Base-by-base conservation (phyloP, 352 stramenopile genomes). In the Nothophytophthora sp. region DNA sequence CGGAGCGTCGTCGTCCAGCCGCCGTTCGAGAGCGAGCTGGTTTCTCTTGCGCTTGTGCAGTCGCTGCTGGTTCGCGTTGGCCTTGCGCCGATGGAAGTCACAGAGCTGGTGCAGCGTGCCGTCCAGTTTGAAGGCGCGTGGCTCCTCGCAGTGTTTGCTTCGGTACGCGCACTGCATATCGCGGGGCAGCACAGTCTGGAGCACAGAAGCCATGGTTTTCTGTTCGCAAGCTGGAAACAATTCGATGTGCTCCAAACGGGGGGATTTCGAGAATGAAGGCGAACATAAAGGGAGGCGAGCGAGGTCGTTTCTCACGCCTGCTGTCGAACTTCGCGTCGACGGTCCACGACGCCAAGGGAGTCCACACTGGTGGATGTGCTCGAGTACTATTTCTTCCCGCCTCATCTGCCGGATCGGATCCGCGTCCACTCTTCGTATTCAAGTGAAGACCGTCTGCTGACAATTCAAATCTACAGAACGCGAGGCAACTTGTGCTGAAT, bases 21-120 rank as follows among this genome's bases (percentile, higher is more conserved):
- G n/a, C n/a, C n/a, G n/a, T n/a, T n/a, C n/a, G n/a, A n/a, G n/a
- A n/a, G n/a, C n/a, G n/a, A n/a, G n/a, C n/a, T n/a, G n/a, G n/a
- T n/a, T n/a, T n/a, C n/a, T 71, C 62, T 72, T 72, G 57, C 63
- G 63, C 40, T 60, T 63, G 58, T 72, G 63, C 34, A 72, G 44
- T 19, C 63, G 63, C 41, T 72, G 65, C 38, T 84, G 74, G 56
- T 75, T 85, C 34, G 63, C 50, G 30, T 85, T 85, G 44, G 74
- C 74, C 34, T 74, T 76, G 33, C 50, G 60, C 0, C 74, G 65
- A 38, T 85, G 74, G 57, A 75, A 70, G 53, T 81, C 70, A 54
- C 71, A 86, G 6, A 86, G 47, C 4, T 70, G 68, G 54, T 86
- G 74, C 43, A 82, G 20, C 27, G 55, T 64, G 24, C 71, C 71